Percentiles rank a stretch among this genome's conserved stretches.
Conservation (phyloP, 192 early-diverging fungal genomes). For the Linnemannia schmuckeri region DNA sequence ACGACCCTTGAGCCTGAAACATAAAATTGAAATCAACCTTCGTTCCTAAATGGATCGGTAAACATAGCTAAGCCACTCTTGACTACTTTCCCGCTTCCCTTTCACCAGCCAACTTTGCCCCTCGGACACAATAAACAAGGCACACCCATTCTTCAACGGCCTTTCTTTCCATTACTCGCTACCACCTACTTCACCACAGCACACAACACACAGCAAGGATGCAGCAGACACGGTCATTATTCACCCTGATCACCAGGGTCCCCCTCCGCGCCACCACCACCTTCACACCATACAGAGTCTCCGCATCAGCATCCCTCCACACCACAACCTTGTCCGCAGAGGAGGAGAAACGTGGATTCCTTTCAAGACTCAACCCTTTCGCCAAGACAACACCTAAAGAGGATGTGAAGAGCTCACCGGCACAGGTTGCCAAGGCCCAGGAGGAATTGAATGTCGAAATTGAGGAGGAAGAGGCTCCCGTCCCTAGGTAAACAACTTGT, state of each 20-base stretch:
- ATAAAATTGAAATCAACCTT: not conserved
- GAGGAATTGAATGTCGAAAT: constrained; percentile 48
- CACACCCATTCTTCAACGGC: not conserved
- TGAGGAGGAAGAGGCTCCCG: constrained; percentile 26
- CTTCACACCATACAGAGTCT: not conserved
- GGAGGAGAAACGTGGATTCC: constrained; percentile 49
- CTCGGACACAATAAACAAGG: not conserved
- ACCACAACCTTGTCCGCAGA: constrained; percentile 20
- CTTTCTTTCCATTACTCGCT: not conserved
- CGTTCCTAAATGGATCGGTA: not conserved
- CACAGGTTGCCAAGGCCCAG: constrained; percentile 3
- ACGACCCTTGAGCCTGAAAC: too few species aligned
- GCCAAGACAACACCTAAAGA: constrained; percentile 19
- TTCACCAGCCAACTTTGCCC: too few species aligned
- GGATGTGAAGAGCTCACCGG: not conserved
- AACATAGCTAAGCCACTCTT: constrained; percentile 1
- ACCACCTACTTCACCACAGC: not conserved
- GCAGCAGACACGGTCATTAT: constrained; percentile 25
- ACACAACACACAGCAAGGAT: not conserved
- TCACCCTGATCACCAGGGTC: constrained; percentile 9
- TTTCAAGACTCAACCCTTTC: constrained; percentile 53
- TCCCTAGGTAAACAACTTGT: constrained; percentile 25
- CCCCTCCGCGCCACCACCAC: not conserved
- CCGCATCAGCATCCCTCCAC: constrained; percentile 23
- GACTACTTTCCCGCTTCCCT: not conserved